Base-by-base conservation (phyloP, 108 stramenopile species). In the Craspedostauros australis region DNA sequence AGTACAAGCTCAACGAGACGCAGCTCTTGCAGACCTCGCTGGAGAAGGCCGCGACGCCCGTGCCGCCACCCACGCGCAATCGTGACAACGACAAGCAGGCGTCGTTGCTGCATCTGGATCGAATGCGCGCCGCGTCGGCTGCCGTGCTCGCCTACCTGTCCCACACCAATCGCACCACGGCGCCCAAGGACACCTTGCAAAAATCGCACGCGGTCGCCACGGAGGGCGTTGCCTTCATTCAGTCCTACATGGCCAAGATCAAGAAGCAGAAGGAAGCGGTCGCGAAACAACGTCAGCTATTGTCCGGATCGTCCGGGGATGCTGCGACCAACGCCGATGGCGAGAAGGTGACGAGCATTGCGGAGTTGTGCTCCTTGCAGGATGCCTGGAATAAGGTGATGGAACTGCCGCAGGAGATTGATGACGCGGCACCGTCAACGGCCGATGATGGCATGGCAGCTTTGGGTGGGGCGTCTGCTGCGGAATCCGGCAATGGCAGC, bases 311-410 rank as follows among this genome's bases (percentile, higher is more conserved):
- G 40, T n/a, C 37, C 27, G 33, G 26, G 1, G 57, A 65, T 45
- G 27, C 26, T 29, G 62, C 34, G 16, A 26, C 51, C 1, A 19
- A 16, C 19, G 30, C 8, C 24, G 43, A 14, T 26, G 16, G 46
- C 15, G 20, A 14, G 48, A 21, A 44, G 37, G 33, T 40, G 40
- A 28, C 51, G 4, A 31, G 38, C n/a, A 57, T 41, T 0, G 59
- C 79, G 19, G n/a, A n/a, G n/a, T n/a, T n/a, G n/a, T n/a, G n/a
- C n/a, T 38, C 63, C n/a, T 45, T 91, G 18, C 78, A 86, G 54
- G 88, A 91, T 77, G 78, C 82, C 5, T 91, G 88, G 88, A 84
- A 62, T 36, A 83, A 84, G 46, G 34, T 60, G 11, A 27, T 86
- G 61, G 68, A 73, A 50, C 50, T 74, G 20, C 46, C 58, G 24